Evolutionary conservation across 768 basidiomycete genomes (phyloP), one percentile per base, ranked within the genome.

Genomic region (Crepidotus variabilis): DNA sequence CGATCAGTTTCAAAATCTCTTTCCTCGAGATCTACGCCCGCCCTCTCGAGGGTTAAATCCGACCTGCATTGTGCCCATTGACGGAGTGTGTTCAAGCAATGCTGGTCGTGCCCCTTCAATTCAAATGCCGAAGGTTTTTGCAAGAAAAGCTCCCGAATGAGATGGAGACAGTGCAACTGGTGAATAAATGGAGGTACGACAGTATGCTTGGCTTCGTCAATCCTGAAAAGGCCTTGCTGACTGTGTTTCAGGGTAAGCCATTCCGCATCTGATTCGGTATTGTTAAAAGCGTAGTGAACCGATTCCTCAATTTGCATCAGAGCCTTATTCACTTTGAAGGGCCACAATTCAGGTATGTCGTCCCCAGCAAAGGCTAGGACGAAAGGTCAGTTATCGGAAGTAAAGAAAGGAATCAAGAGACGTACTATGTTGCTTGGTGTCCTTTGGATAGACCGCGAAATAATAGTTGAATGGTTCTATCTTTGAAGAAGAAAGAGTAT

Each of bases 81-180:
- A 7, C 77, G 68, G 34, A 78, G 60, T 61, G 75, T 78, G 47
- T 73, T 72, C 47, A 75, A 46, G 55, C 77, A 78, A 55, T 78
- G 77, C n/a, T 66, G 57, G 22, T 65, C 50, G 55, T 71, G 70
- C 4, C 55, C 61, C 4, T 14, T 23, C 33, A 18, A 13, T 35
- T 57, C 35, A 23, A 49, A 55, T 28, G 47, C 16, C 34, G 20
- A 18, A 35, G 20, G 35, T 52, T 52, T n/a, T n/a, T n/a, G n/a
- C n/a, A n/a, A n/a, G 18, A 2, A 33, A 23, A 61, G 52, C 24
- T 59, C 50, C 43, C 66, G 65, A 23, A 75, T 52, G 14, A 63
- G 57, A n/a, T 67, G 62, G 2, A 80, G 60, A 54, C 78, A 80
- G 57, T 80, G 79, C 21, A 77, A 68, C 56, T 81, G 71, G 61